Conservation (phyloP, 352 stramenopile species). For the Globisporangium viniferum region DNA sequence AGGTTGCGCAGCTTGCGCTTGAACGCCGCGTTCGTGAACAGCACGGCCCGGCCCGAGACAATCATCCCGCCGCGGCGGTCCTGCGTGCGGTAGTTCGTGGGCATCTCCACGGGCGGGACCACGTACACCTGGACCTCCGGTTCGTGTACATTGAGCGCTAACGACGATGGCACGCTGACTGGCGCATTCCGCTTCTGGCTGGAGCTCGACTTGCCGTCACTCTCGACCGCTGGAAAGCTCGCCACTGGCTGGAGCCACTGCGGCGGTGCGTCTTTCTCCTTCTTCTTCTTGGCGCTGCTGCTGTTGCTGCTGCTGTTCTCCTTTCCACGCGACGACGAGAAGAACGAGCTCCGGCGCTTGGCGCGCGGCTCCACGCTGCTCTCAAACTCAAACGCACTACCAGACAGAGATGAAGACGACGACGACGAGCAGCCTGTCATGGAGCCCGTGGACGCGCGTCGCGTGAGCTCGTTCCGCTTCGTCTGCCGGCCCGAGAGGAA, state of each 20-base stretch:
- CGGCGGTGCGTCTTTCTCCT: neutral
- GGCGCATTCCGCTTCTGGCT: neutral
- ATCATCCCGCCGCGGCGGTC: slow-evolving; percentile 50
- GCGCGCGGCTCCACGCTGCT: neutral
- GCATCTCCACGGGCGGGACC: slow-evolving; percentile 45
- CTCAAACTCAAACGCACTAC: neutral
- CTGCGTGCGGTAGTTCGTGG: slow-evolving; percentile 42
- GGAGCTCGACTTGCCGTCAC: neutral
- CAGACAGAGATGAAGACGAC: no score
- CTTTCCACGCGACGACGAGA: neutral
- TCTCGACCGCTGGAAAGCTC: slow-evolving; percentile 5
- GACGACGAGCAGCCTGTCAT: neutral
- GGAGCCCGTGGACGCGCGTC: slow-evolving; percentile 9
- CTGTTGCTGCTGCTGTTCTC: neutral
- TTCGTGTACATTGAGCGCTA: neutral
- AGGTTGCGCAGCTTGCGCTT: slow-evolving; percentile 48
- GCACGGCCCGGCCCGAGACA: slow-evolving; percentile 39
- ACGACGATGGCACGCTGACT: neutral
- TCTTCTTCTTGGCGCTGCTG: neutral
- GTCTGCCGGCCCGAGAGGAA: neutral
- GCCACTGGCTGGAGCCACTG: slow-evolving; percentile 7
- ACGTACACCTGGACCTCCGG: slow-evolving; percentile 19
- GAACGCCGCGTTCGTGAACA: slow-evolving; percentile 60
- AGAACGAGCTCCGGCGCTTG: slow-evolving; percentile 4
- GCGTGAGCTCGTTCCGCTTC: neutral